Conservation (phyloP, 2,329 filamentous ascomycete species). For the Neonectria hederae region DNA sequence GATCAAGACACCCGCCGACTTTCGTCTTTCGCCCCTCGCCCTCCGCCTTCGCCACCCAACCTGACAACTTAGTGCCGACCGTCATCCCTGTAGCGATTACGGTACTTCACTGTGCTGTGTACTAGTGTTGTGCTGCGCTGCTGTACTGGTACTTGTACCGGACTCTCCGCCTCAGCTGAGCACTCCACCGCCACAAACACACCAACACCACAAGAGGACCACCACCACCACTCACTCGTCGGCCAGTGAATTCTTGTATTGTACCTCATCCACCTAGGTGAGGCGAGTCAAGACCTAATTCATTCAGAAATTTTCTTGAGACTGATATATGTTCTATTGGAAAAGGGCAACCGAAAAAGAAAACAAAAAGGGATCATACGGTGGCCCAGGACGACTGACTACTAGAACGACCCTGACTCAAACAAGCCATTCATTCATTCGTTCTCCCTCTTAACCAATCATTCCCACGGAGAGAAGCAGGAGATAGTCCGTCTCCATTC, state of each 20-base stretch:
- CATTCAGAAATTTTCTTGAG: background rate
- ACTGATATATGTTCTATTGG: background rate
- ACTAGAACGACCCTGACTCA: background rate
- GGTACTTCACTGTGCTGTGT: background rate
- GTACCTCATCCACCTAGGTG: background rate
- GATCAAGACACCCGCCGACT: background rate
- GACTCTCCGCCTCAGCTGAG: constrained; percentile 6
- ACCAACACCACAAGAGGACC: background rate
- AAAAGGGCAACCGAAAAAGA: background rate
- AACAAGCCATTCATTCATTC: background rate
- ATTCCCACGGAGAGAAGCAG: background rate
- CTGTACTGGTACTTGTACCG: background rate
- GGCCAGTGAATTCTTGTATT: background rate
- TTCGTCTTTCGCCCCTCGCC: background rate
- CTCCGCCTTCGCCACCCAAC: background rate
- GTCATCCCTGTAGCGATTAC: background rate
- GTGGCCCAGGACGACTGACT: background rate
- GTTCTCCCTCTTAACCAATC: background rate
- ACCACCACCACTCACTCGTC: background rate
- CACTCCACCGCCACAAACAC: constrained; percentile 11
- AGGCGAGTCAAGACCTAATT: background rate
- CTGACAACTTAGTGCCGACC: background rate
- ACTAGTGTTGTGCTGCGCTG: background rate
- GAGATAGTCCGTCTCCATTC: background rate
- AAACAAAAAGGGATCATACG: too few relatives aligned